Evolutionary conservation across 306 rosid species (phyloP).

Genomic region (Fragaria iinumae): DNA sequence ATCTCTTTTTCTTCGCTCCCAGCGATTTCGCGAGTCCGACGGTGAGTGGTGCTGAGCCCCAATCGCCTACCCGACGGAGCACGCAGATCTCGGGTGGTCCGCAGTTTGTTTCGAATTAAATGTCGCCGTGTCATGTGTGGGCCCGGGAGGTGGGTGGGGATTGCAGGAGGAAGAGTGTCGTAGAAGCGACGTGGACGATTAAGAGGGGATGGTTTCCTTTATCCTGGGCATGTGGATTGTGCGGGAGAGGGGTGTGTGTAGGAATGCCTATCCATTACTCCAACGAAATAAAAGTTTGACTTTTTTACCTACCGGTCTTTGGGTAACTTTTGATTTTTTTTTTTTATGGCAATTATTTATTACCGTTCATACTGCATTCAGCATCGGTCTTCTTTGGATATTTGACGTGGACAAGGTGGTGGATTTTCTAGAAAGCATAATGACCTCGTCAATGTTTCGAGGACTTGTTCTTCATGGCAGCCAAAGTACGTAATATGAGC

Average conservation of each 20-base stretch:
- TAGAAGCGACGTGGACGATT: not conserved
- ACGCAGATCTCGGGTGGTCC: not conserved
- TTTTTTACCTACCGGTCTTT: slow-evolving; percentile 4
- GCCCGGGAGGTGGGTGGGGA: not conserved
- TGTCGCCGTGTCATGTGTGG: not conserved
- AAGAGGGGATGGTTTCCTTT: not conserved
- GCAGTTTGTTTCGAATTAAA: not conserved
- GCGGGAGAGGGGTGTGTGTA: not conserved
- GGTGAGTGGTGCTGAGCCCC: not conserved
- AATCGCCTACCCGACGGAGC: not conserved
- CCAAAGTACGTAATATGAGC: not conserved
- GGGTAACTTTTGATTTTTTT: not conserved
- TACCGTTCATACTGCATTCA: not conserved
- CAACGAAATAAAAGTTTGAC: not conserved
- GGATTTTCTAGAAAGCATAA: not conserved
- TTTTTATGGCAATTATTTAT: not conserved
- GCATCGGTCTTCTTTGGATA: not conserved
- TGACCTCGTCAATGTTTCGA: not conserved
- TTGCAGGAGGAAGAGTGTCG: not conserved
- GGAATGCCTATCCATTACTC: slow-evolving; percentile 9
- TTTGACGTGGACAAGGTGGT: not conserved
- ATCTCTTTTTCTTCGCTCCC: not conserved
- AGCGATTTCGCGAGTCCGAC: slow-evolving; percentile 6
- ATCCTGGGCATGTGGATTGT: slow-evolving; percentile 13
- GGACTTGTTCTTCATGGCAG: slow-evolving; percentile 1